These are phyloP conservation scores for Aspergillus conjunctus DNA, from an alignment of 495 filamentous ascomycete species.

Conservation along the genomic window DNA sequence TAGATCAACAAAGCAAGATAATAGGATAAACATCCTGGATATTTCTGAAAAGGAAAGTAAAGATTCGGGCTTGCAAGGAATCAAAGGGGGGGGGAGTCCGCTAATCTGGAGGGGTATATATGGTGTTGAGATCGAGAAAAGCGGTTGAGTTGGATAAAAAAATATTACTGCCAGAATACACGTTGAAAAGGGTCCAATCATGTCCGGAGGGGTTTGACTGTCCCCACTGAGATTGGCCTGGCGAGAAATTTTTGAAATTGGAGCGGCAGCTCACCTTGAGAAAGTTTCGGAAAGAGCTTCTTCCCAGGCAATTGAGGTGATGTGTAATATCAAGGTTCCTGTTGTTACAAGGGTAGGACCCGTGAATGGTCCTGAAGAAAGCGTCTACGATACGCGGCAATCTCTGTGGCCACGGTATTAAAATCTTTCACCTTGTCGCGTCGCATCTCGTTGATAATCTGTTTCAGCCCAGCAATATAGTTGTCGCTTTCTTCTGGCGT, in stretches of 20 bases:
- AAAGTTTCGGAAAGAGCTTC: slow-evolving; percentile 3
- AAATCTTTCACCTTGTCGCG: slow-evolving; percentile 77
- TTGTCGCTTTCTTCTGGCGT: slow-evolving; percentile 66
- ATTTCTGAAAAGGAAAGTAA: background rate
- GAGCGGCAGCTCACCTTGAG: slow-evolving; percentile 40
- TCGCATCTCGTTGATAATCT: slow-evolving; percentile 74
- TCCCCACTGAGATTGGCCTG: slow-evolving; percentile 1
- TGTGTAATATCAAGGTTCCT: slow-evolving; percentile 11
- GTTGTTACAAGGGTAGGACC: slow-evolving; percentile 49
- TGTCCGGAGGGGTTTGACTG: background rate
- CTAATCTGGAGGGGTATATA: background rate
- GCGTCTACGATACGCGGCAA: slow-evolving; percentile 77
- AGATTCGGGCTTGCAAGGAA: background rate
- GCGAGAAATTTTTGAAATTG: slow-evolving; percentile 5
- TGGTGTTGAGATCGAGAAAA: background rate
- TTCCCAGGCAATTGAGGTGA: background rate
- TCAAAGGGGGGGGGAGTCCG: slow-evolving; percentile 1
- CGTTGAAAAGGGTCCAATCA: background rate
- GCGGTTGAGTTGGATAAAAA: background rate
- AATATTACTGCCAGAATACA: slow-evolving; percentile 2
- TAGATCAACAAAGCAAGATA: slow-evolving; percentile 8
- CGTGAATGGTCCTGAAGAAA: slow-evolving; percentile 60
- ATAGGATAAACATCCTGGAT: background rate
- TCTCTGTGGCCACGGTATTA: slow-evolving; percentile 74
- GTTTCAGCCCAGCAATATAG: slow-evolving; percentile 75